Evolutionary conservation across 2,329 filamentous ascomycete species (phyloP), one percentile per base, ranked within the genome.

Genomic region (Lachnellula hyalina): DNA sequence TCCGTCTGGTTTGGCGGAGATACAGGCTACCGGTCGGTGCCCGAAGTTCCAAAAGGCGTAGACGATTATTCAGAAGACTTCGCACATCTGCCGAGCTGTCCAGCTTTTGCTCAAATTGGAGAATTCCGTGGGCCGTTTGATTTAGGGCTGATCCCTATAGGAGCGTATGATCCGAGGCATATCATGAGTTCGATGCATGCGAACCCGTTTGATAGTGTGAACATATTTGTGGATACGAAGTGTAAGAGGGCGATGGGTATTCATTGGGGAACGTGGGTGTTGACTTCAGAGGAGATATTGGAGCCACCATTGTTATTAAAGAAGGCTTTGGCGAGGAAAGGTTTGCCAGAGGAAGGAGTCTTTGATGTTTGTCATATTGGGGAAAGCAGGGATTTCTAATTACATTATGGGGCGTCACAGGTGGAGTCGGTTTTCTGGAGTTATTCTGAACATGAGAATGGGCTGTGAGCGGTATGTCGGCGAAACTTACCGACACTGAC

Each of bases 1-100:
- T 90, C 85, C n/a, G 82, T 96, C 41, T 96, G 85, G 77, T 96
- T 96, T 69, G 90, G 75, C 60, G 90, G 90, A 58, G 93, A 97
- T 73, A 96, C 93, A 1, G 93, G 92, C 42, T 97, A 97, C 73
- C 84, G 93, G 58, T 74, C 82, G 6, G 89, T 96, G 0, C 86
- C 88, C 2, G 73, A 80, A 51, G 68, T 89, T 0, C 80, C 85
- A 0, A 72, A 77, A 4, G 79, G 72, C 25, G 66, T 77, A 55
- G 88, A 95, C 69, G 90, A 95, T 73, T 90, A 90, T 69, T 80
- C 78, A 6, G 74, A 82, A 0, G 81, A 85, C 55, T 84, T 85
- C 64, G 75, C 84, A 15, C 75, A 85, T 50, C 73, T 86, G 15
- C 90, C 92, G 4, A 74, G 77, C 21, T 95, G 89, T 68, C 92